Evolutionary conservation across 495 filamentous ascomycete genomes (phyloP), one percentile per base, ranked within the genome.

Genomic region (Aspergillus asperescens): DNA sequence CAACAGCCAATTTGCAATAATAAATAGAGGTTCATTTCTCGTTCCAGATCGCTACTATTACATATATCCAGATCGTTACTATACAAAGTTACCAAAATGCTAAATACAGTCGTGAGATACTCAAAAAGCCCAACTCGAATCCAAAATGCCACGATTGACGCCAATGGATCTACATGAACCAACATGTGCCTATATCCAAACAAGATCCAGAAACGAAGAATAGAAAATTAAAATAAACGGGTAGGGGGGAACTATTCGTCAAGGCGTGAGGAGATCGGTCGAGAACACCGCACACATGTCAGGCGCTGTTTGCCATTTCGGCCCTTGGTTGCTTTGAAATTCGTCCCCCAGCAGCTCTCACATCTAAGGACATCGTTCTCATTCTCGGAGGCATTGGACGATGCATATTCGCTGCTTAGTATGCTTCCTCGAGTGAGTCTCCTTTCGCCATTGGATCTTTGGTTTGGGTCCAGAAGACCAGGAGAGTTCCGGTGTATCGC

Each of bases 221-320:
- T 40, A 19, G 5, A 13, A n/a, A 27, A 19, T 5, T 2, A 31
- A 31, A 16, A 31, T 16, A n/a, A 28, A 27, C 12, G 13, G 6
- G 1, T 20, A 13, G 7, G 16, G 5, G 28, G 2, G 8, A 29
- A 15, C 15, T 39, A 39, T 22, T 39, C 45, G 4, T 13, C 15
- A 15, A 32, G 24, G 8, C 22, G 23, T 10, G 44, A 49, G 1
- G 32, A 8, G 34, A 64, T 56, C 5, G 69, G 57, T 19, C 55
- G 66, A 46, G 64, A 63, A 66, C 80, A 84, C 12, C 61, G 69
- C 34, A 69, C 71, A 62, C 81, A 84, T 24, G 79, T 75, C 60
- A 84, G 59, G 27, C 64, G 70, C 64, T 74, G 73, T 54, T 71
- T 72, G 44, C 76, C 74, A 48, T 63, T 67, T 24, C 71, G 64